Conservation (phyloP, 2,329 filamentous ascomycete species). For the Exophiala dermatitidis region DNA sequence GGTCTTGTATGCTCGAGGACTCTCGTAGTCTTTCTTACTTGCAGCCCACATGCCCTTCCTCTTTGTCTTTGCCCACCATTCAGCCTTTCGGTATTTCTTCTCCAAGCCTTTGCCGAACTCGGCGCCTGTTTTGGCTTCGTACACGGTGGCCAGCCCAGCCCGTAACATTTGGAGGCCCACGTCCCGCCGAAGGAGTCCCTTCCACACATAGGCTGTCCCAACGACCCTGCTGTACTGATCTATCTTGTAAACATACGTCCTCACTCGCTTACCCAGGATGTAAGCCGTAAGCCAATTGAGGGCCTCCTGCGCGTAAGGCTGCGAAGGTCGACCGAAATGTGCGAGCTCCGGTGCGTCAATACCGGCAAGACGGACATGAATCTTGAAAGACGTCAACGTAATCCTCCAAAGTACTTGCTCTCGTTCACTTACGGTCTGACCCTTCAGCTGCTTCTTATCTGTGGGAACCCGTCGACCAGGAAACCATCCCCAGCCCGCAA, state of each 20-base stretch:
- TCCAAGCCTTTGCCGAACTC: slow-evolving; percentile 71
- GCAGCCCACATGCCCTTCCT: slow-evolving; percentile 70
- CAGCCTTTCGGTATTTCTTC: slow-evolving; percentile 43
- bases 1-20: slow-evolving; percentile 79
- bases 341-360: slow-evolving; percentile 88
- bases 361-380: slow-evolving; percentile 82
- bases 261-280: slow-evolving; percentile 64
- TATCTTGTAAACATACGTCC: slow-evolving; percentile 71
- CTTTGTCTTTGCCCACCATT: slow-evolving; percentile 54
- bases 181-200: slow-evolving; percentile 61
- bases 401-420: background rate
- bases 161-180: slow-evolving; percentile 87
- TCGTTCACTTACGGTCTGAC: slow-evolving; percentile 61
- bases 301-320: slow-evolving; percentile 77
- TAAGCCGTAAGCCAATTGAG: slow-evolving; percentile 70
- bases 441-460: slow-evolving; percentile 61
- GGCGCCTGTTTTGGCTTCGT: slow-evolving; percentile 82
- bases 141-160: slow-evolving; percentile 77
- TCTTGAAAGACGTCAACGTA: slow-evolving; percentile 37
- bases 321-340: slow-evolving; percentile 82
- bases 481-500: slow-evolving; percentile 89
- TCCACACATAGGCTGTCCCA: slow-evolving; percentile 66
- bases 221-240: slow-evolving; percentile 94
- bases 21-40: slow-evolving; percentile 61
- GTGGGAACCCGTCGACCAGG: slow-evolving; percentile 63